Percentiles rank a stretch among this genome's conserved stretches.
Conservation (phyloP, 1,284 basidiomycete species). For the Sanguinoderma infundibulare region DNA sequence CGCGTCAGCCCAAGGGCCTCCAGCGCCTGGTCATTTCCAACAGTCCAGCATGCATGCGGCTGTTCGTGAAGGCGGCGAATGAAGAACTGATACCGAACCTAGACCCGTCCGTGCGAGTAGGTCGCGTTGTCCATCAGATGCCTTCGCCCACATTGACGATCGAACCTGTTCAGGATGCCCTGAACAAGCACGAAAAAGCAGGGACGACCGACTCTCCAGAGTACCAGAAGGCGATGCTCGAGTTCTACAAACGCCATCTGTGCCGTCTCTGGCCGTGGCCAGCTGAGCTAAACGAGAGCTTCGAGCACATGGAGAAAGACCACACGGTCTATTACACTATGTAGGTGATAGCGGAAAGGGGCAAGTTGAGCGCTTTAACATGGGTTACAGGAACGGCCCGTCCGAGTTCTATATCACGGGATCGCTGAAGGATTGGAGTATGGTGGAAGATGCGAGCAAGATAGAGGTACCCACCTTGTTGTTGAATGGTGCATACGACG, state of each 20-base stretch:
- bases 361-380: neutral
- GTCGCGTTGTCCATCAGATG: neutral
- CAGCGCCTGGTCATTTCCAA: slow-evolving; percentile 43
- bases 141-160: neutral
- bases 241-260: slow-evolving; percentile 48
- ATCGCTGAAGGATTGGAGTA: slow-evolving; percentile 52
- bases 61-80: slow-evolving; percentile 40
- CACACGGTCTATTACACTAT: slow-evolving; percentile 55
- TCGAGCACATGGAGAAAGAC: slow-evolving; percentile 42
- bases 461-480: slow-evolving; percentile 55
- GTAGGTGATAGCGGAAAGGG: slow-evolving; percentile 33
- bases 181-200: slow-evolving; percentile 51
- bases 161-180: slow-evolving; percentile 38
- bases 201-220: slow-evolving; percentile 50
- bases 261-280: slow-evolving; percentile 54
- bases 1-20: slow-evolving; percentile 41
- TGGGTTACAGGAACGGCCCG: slow-evolving; percentile 49
- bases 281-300: slow-evolving; percentile 30
- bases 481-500: slow-evolving; percentile 54
- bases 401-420: slow-evolving; percentile 55
- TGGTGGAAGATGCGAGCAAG: slow-evolving; percentile 46
- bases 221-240: slow-evolving; percentile 47
- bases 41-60: slow-evolving; percentile 35
- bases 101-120: neutral
- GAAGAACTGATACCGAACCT: slow-evolving; percentile 24